A percentile compares a stretch with the other conserved stretches of the same genome.
phyloP scores from a whole-genome alignment of 257 asterid genomes.

The Plectranthus barbatus region DNA sequence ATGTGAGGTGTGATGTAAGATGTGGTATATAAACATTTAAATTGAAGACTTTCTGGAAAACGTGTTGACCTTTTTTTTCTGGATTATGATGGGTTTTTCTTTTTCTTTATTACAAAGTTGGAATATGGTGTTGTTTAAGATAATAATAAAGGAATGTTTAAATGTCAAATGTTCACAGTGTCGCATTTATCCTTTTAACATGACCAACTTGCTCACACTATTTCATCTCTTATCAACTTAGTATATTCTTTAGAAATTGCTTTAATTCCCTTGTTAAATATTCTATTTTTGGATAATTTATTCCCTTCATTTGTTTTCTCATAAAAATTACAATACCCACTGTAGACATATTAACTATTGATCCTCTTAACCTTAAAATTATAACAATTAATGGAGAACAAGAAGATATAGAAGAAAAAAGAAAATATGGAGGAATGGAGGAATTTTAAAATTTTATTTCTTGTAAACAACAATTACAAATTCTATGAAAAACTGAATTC shows the following conservation, averaged over 20 bases:
- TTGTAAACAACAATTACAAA: too few relatives aligned
- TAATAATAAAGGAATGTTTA: slow-evolving; percentile 19
- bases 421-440: too few relatives aligned
- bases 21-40: slow-evolving; percentile 12
- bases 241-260: too few relatives aligned
- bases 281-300: neutral
- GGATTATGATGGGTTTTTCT: neutral
- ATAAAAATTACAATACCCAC: too few relatives aligned
- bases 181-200: neutral
- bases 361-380: too few relatives aligned
- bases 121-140: neutral
- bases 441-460: too few relatives aligned
- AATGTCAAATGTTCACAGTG: slow-evolving; percentile 15
- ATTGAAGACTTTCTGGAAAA: slow-evolving; percentile 20
- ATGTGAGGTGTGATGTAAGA: neutral
- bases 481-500: too few relatives aligned
- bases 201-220: slow-evolving; percentile 7
- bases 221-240: neutral
- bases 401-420: too few relatives aligned
- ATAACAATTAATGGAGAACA: too few relatives aligned
- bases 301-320: too few relatives aligned
- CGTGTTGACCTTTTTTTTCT: slow-evolving; percentile 15
- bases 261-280: neutral
- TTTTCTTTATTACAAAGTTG: neutral
- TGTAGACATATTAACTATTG: too few relatives aligned